Conservation (phyloP, 2,329 filamentous ascomycete species). For the Fusarium torulosum region DNA sequence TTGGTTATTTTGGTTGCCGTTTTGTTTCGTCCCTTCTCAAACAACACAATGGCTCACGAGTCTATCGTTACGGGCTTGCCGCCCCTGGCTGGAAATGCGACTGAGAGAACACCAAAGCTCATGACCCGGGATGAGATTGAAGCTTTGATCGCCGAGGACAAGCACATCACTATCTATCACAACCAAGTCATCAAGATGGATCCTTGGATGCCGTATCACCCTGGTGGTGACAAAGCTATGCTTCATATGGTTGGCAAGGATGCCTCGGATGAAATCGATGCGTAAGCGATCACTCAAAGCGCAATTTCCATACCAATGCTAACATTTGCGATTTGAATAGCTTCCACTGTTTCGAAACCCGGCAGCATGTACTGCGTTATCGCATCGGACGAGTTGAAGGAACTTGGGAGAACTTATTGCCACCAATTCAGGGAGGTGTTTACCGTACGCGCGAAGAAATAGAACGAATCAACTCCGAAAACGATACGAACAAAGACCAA, state of each 20-base stretch:
- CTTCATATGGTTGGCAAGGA: conserved; percentile 93
- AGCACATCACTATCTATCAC: conserved; percentile 83
- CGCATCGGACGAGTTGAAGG: conserved; percentile 86
- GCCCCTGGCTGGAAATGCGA: conserved; percentile 23
- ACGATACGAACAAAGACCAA: conserved; percentile 36
- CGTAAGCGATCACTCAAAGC: conserved; percentile 65
- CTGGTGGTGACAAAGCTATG: conserved; percentile 91
- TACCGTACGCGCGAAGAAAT: conserved; percentile 67
- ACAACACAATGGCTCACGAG: conserved; percentile 22
- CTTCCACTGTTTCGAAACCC: conserved; percentile 84
- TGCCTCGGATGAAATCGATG: conserved; percentile 93
- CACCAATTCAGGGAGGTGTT: conserved; percentile 89
- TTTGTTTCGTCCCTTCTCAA: neutral
- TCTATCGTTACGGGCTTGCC: conserved; percentile 44
- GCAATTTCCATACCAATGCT: conserved; percentile 5
- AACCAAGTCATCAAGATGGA: conserved; percentile 87
- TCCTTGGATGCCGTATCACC: conserved; percentile 89
- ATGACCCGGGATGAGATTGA: conserved; percentile 65
- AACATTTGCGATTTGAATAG: conserved; percentile 58
- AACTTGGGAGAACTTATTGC: conserved; percentile 86
- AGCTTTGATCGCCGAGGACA: conserved; percentile 83
- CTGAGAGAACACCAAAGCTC: conserved; percentile 52
- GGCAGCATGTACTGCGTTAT: conserved; percentile 81
- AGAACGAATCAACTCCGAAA: conserved; percentile 45
- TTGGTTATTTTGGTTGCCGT: neutral